A percentile compares a stretch with the other conserved stretches of the same genome.
These are phyloP conservation scores for Letharia lupina DNA, from an alignment of 495 filamentous ascomycete species.

Conservation along the genomic window DNA sequence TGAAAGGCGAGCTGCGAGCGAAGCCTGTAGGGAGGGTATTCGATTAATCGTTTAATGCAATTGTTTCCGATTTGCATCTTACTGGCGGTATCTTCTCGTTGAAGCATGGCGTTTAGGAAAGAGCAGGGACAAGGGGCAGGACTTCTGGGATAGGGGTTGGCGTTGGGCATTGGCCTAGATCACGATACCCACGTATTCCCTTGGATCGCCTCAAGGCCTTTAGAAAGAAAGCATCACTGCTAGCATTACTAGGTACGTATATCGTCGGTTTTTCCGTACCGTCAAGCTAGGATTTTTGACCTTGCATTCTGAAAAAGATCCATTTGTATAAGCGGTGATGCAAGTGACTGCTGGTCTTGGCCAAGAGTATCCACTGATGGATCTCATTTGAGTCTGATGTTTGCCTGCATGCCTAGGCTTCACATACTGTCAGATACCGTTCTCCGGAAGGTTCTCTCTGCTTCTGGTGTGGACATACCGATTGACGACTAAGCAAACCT, in stretches of 20 bases:
- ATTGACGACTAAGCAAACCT: background rate
- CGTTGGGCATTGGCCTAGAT: background rate
- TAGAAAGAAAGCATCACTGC: background rate
- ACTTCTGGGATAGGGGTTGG: background rate
- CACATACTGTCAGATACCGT: background rate
- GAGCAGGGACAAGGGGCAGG: background rate
- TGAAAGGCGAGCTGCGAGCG: conserved; percentile 4
- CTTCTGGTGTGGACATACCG: background rate
- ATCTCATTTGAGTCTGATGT: background rate
- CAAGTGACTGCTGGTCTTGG: background rate
- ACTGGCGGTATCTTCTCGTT: background rate
- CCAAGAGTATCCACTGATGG: background rate
- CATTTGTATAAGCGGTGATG: background rate
- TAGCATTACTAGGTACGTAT: background rate
- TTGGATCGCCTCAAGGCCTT: background rate
- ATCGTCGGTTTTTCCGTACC: background rate
- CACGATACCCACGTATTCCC: background rate
- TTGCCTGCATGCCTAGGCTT: background rate
- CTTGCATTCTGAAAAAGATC: background rate
- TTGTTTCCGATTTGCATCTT: background rate
- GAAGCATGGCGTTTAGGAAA: conserved; percentile 1
- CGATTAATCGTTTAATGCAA: background rate
- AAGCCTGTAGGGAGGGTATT: conserved; percentile 5
- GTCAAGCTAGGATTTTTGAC: background rate
- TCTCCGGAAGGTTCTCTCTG: background rate